A percentile compares a stretch with the other conserved stretches of the same genome.
Evolutionary conservation across 345 rosid species (phyloP).

Genomic region (Streptanthus diversifolius): DNA sequence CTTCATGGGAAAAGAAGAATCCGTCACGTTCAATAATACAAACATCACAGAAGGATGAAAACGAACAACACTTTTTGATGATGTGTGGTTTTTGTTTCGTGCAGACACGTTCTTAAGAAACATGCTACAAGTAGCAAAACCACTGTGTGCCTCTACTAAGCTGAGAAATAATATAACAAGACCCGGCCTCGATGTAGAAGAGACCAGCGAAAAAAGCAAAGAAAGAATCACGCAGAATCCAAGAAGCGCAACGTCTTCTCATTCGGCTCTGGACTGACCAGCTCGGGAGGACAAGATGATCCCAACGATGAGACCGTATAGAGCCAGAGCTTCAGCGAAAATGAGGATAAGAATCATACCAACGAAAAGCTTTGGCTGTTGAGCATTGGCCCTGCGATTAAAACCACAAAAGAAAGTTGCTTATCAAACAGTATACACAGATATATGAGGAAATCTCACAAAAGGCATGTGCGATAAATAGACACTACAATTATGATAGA

Average conservation of each 20-base stretch:
- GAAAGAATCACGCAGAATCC: constrained; percentile 22
- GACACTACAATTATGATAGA: neutral
- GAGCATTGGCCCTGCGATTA: constrained; percentile 74
- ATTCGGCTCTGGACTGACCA: constrained; percentile 91
- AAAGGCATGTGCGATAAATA: neutral
- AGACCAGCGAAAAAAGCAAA: neutral
- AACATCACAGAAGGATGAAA: constrained; percentile 19
- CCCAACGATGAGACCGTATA: constrained; percentile 83
- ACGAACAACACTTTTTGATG: constrained; percentile 2
- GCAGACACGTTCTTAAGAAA: constrained; percentile 7
- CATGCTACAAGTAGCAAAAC: constrained; percentile 13
- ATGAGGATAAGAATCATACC: constrained; percentile 95
- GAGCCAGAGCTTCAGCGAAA: constrained; percentile 86
- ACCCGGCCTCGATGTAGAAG: neutral
- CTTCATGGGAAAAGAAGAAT: constrained; percentile 13
- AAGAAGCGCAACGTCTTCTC: constrained; percentile 26
- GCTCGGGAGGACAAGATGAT: constrained; percentile 94
- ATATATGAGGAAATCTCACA: neutral
- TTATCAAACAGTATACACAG: neutral
- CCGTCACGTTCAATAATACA: constrained; percentile 15
- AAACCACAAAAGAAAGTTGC: constrained; percentile 12
- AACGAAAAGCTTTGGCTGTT: constrained; percentile 92
- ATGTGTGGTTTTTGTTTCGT: constrained; percentile 12
- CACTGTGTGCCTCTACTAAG: constrained; percentile 16
- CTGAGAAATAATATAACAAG: constrained; percentile 22